phyloP scores from a whole-genome alignment of 2,329 filamentous ascomycete genomes.

The Arthrobotrys megalospora region DNA sequence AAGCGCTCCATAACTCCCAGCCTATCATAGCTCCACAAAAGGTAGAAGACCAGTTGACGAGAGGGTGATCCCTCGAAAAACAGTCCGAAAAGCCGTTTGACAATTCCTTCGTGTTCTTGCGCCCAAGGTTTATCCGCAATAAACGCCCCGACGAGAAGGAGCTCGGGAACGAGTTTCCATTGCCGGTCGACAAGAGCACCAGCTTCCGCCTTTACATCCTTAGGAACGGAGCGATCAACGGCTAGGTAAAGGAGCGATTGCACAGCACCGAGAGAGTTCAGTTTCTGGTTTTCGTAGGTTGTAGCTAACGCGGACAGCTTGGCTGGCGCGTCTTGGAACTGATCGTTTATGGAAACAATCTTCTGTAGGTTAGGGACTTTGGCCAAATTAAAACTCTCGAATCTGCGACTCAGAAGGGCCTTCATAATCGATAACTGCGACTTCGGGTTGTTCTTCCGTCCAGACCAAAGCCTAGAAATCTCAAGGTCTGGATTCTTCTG shows the following conservation, averaged over 20 bases:
- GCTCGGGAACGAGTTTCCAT: slow-evolving; percentile 65
- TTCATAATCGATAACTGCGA: slow-evolving; percentile 95
- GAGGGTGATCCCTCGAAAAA: slow-evolving; percentile 65
- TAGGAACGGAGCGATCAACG: slow-evolving; percentile 65
- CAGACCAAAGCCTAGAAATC: slow-evolving; percentile 91
- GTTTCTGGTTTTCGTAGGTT: slow-evolving; percentile 83
- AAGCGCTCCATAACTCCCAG: slow-evolving; percentile 87
- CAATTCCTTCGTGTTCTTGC: slow-evolving; percentile 70
- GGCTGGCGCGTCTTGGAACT: slow-evolving; percentile 75
- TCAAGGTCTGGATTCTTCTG: slow-evolving; percentile 76
- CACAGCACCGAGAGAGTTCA: slow-evolving; percentile 89
- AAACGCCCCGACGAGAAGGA: slow-evolving; percentile 71
- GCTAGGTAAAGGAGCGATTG: slow-evolving; percentile 76
- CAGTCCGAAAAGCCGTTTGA: slow-evolving; percentile 67
- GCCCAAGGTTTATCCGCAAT: slow-evolving; percentile 71
- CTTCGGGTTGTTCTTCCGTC: slow-evolving; percentile 85
- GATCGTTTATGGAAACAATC: slow-evolving; percentile 77
- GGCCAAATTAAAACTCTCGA: slow-evolving; percentile 84
- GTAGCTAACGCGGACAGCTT: slow-evolving; percentile 75
- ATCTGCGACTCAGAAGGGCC: slow-evolving; percentile 83
- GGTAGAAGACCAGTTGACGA: slow-evolving; percentile 79
- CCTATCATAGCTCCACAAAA: slow-evolving; percentile 90
- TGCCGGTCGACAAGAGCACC: slow-evolving; percentile 64
- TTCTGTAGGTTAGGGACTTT: slow-evolving; percentile 85
- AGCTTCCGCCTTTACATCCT: slow-evolving; percentile 63